Evolutionary conservation across 2,329 filamentous ascomycete species (phyloP).

Genomic region (Paraphoma sp.): DNA sequence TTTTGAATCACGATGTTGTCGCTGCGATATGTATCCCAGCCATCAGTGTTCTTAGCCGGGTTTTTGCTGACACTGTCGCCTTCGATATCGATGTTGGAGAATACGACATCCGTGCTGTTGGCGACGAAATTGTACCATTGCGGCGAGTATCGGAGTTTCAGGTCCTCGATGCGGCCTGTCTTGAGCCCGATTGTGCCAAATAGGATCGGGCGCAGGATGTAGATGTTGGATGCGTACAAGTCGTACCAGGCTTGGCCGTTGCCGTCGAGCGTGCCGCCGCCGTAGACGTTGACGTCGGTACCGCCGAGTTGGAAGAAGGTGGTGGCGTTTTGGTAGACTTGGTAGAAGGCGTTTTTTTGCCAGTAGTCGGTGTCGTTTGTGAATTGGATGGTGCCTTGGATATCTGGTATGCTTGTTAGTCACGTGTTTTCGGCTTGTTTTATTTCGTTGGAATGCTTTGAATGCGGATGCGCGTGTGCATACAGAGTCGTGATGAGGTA

Average conservation of each 20-base stretch:
- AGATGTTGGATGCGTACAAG: constrained; percentile 63
- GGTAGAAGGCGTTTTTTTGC: constrained; percentile 69
- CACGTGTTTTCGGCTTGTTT: too few relatives aligned
- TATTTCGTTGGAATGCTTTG: too few relatives aligned
- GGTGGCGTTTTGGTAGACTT: constrained; percentile 70
- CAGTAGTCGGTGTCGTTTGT: constrained; percentile 73
- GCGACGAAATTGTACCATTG: constrained; percentile 71
- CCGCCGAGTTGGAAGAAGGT: constrained; percentile 73
- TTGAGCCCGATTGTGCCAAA: constrained; percentile 65
- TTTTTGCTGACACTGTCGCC: constrained; percentile 62
- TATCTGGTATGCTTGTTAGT: constrained; percentile 49
- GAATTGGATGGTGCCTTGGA: constrained; percentile 67
- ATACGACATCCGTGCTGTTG: constrained; percentile 69
- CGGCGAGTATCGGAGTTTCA: constrained; percentile 67
- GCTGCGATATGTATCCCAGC: constrained; percentile 68
- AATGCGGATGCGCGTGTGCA: too few relatives aligned
- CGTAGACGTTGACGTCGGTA: constrained; percentile 71
- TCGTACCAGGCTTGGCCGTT: constrained; percentile 72
- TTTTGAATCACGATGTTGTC: constrained; percentile 71
- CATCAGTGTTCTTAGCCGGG: constrained; percentile 70
- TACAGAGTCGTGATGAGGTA: too few relatives aligned
- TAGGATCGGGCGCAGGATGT: constrained; percentile 65
- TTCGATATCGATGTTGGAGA: constrained; percentile 67
- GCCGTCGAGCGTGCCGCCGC: constrained; percentile 68
- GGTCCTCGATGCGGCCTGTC: constrained; percentile 63